Percentiles rank a stretch among this genome's conserved stretches.
These are phyloP conservation scores for Rauvolfia tetraphylla DNA, from an alignment of 257 asterid genomes.

Conservation along the genomic window DNA sequence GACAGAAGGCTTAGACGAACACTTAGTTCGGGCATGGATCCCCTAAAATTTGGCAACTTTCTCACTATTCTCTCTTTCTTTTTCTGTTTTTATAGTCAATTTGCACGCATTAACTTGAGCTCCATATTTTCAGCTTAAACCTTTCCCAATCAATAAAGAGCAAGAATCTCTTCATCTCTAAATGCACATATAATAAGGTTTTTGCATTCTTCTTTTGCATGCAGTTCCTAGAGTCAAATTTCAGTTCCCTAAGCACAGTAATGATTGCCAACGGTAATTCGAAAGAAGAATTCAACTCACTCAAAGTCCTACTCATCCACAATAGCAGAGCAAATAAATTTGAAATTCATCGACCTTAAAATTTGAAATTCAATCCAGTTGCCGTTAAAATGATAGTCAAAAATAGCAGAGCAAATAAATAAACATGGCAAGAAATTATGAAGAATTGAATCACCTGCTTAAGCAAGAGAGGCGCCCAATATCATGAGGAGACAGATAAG, in stretches of 20 bases:
- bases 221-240: neutral
- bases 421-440: neutral
- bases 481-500: slow-evolving; percentile 64
- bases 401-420: neutral
- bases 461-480: slow-evolving; percentile 84
- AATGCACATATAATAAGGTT: neutral
- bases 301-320: neutral
- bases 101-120: neutral
- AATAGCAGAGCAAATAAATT: neutral
- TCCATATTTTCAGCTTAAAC: neutral
- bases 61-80: no score
- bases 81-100: neutral
- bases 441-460: slow-evolving; percentile 58
- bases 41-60: neutral
- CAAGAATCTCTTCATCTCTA: neutral
- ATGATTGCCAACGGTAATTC: neutral
- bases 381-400: neutral
- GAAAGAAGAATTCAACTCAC: neutral
- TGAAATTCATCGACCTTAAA: neutral
- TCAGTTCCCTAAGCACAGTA: neutral
- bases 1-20: neutral
- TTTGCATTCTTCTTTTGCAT: no score
- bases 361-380: neutral
- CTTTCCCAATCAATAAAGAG: no score
- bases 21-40: neutral